A percentile compares a stretch with the other conserved stretches of the same genome.
These are phyloP conservation scores for Leishmania tarentolae DNA, from an alignment of 208 protist species.

Conservation along the genomic window DNA sequence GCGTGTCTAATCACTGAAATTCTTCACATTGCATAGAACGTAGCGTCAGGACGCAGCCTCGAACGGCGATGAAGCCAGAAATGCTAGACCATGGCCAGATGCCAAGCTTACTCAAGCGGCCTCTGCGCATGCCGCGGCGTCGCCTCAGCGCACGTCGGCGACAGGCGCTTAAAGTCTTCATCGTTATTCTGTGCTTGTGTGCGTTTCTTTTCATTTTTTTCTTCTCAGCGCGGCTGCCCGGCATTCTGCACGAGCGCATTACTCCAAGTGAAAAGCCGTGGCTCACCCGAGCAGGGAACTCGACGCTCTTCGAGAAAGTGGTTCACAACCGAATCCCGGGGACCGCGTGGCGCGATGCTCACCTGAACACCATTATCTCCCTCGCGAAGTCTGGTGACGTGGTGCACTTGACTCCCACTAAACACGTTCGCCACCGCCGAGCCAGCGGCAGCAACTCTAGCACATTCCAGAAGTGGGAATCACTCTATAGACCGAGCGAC, in stretches of 20 bases:
- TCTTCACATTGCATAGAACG: too few relatives aligned
- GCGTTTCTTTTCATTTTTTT: background rate
- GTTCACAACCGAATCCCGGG: conserved; percentile 1
- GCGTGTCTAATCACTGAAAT: too few relatives aligned
- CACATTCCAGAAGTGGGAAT: conserved; percentile 23
- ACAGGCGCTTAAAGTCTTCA: background rate
- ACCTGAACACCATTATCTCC: background rate
- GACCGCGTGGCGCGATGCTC: conserved; percentile 13
- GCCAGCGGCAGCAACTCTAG: background rate
- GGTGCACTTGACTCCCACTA: conserved; percentile 10
- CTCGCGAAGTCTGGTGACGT: background rate
- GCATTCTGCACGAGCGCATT: background rate
- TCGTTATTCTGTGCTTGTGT: background rate
- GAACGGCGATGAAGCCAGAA: background rate
- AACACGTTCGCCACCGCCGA: conserved; percentile 1
- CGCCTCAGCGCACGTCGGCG: background rate
- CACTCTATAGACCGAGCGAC: conserved; percentile 21
- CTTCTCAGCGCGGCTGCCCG: background rate
- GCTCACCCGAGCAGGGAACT: background rate
- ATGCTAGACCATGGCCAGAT: conserved; percentile 1
- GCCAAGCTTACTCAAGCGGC: conserved; percentile 5
- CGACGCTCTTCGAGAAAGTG: background rate
- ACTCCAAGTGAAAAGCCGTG: background rate
- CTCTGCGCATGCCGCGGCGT: conserved; percentile 3
- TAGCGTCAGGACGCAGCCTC: background rate